Conservation (phyloP, 371 early-diverging fungal genomes). For the Umbelopsis sp. region DNA sequence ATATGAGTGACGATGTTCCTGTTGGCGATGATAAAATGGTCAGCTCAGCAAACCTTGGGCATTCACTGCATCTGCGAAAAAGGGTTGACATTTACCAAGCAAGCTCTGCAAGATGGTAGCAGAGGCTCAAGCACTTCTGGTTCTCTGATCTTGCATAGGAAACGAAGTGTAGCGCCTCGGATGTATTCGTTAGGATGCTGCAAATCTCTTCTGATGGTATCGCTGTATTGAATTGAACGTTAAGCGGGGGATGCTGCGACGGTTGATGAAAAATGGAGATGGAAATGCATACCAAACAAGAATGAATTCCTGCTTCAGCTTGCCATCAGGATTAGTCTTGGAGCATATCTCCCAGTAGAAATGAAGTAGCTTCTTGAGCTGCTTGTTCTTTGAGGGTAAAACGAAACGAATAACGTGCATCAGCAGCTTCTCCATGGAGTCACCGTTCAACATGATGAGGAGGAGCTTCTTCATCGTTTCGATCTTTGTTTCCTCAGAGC, state of each 20-base stretch:
- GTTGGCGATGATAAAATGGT: slow-evolving; percentile 17
- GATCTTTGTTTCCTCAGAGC: slow-evolving; percentile 89
- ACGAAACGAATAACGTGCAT: slow-evolving; percentile 98
- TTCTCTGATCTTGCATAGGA: slow-evolving; percentile 94
- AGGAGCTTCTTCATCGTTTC: slow-evolving; percentile 93
- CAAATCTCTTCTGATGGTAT: slow-evolving; percentile 96
- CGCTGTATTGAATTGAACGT: slow-evolving; percentile 54
- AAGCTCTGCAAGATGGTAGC: slow-evolving; percentile 85
- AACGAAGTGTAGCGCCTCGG: slow-evolving; percentile 93
- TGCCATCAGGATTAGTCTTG: slow-evolving; percentile 90
- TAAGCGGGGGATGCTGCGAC: background rate
- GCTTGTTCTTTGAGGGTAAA: slow-evolving; percentile 91
- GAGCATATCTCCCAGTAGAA: slow-evolving; percentile 98
- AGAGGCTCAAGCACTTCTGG: slow-evolving; percentile 95
- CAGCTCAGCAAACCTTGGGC: background rate
- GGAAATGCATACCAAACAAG: slow-evolving; percentile 79
- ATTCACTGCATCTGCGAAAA: background rate
- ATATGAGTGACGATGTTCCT: slow-evolving; percentile 95
- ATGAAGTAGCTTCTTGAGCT: slow-evolving; percentile 92
- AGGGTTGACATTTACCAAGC: slow-evolving; percentile 66
- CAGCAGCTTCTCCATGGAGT: slow-evolving; percentile 85
- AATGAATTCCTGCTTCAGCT: slow-evolving; percentile 95
- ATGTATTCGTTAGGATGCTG: slow-evolving; percentile 99
- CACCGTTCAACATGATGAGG: slow-evolving; percentile 90
- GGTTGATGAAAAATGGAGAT: background rate